Percentiles rank a stretch among this genome's conserved stretches.
These are phyloP conservation scores for Metarhizium guizhouense DNA, from an alignment of 2,329 filamentous ascomycete species.

Conservation along the genomic window DNA sequence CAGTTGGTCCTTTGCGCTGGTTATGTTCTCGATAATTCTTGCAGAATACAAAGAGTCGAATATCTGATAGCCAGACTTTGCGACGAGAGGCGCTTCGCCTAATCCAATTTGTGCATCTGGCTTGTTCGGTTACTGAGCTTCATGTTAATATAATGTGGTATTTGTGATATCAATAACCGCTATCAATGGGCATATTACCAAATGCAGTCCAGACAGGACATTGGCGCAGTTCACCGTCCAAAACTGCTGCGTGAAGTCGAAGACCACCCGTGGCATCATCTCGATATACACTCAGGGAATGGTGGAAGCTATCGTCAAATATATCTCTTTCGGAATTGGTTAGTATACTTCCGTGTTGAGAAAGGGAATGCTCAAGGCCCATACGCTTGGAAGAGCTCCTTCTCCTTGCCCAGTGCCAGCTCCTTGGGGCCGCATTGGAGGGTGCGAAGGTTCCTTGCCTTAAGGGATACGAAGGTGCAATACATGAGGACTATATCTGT, in stretches of 20 bases:
- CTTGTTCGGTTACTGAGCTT: slow-evolving; percentile 42
- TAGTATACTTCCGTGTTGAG: not conserved
- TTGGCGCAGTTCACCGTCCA: slow-evolving; percentile 41
- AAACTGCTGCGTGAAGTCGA: slow-evolving; percentile 47
- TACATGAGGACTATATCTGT: slow-evolving; percentile 52
- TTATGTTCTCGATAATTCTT: slow-evolving; percentile 43
- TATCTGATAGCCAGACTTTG: slow-evolving; percentile 41
- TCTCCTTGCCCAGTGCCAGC: slow-evolving; percentile 38
- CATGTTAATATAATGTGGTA: not conserved
- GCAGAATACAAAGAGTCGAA: slow-evolving; percentile 52
- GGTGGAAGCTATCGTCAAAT: slow-evolving; percentile 43
- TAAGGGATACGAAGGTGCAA: slow-evolving; percentile 48
- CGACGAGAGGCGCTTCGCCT: slow-evolving; percentile 32
- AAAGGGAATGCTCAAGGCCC: slow-evolving; percentile 11
- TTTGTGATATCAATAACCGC: too few species aligned
- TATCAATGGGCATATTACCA: slow-evolving; percentile 27
- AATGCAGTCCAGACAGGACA: slow-evolving; percentile 59
- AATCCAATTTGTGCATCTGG: slow-evolving; percentile 40
- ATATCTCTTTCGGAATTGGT: slow-evolving; percentile 35
- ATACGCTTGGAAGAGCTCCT: slow-evolving; percentile 47
- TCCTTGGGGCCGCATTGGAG: slow-evolving; percentile 35
- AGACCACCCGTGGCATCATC: slow-evolving; percentile 38
- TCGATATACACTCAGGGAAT: slow-evolving; percentile 44
- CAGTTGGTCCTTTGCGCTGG: slow-evolving; percentile 38
- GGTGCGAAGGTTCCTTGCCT: slow-evolving; percentile 38